Evolutionary conservation across 441 rosid genomes (phyloP), one percentile per base, ranked within the genome.

Genomic region (Pelargonium fulgidum): DNA sequence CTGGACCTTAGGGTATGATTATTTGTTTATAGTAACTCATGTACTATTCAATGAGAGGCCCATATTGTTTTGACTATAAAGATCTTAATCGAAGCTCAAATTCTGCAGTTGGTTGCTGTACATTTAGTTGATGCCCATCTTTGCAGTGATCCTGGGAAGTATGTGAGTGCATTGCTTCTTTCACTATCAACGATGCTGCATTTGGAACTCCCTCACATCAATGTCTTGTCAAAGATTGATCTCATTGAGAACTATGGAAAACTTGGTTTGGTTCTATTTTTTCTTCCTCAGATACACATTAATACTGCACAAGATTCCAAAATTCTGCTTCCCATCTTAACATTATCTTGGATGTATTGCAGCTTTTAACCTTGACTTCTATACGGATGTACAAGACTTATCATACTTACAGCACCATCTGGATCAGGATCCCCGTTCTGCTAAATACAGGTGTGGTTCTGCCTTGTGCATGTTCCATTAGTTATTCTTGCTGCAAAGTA

Each of bases 151-250:
- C 90, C 92, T 13, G 88, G 86, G 61, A 93, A 91, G 81, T 91
- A 88, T 71, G 74, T 91, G 50, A 91, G 97, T 70, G 91, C 90
- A 1, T 81, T 93, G 73, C 85, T 89, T 76, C 93, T 87, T 50
- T 88, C 96, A 0, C 74, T 93, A 64, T 89, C 97, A 26, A 88
- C 96, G 68, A 91, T 89, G 97, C 73, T 91, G 71, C 99, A 93
- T 81, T 66, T 93, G 84, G 99, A 93, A 79, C 90, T 93, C 67
- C 96, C 96, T 4, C 97, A 89, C 20, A 56, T 91, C 74, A 93
- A 93, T 77, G 90, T 93, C 76, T 81, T 93, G 69, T 93, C 97
- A 59, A 93, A 93, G 83, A 93, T 91, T 16, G 97, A 93, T 76
- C 81, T 93, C 24, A 82, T 87, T 73, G 97, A 86, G 78, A 91